phyloP scores from a whole-genome alignment of 2,329 filamentous ascomycete species.

The Pyrenophora teres region DNA sequence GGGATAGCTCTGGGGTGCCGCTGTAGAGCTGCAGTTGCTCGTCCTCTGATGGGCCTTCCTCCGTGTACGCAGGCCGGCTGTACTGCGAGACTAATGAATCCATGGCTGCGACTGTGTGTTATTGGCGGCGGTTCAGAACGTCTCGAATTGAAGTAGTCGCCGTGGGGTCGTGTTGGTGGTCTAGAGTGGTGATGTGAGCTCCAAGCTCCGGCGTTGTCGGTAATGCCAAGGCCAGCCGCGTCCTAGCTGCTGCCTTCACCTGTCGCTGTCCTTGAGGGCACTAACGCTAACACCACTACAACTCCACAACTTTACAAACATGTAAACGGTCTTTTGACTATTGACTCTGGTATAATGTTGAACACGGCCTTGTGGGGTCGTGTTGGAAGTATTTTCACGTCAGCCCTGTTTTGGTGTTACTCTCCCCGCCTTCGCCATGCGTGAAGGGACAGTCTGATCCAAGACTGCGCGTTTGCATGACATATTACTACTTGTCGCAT shows the following conservation, averaged over 20 bases:
- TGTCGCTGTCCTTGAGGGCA: neutral
- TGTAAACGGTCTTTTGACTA: neutral
- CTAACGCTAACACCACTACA: neutral
- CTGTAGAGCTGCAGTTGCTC: slow-evolving; percentile 72
- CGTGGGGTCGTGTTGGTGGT: slow-evolving; percentile 19
- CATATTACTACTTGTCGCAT: neutral
- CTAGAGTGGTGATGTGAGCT: slow-evolving; percentile 27
- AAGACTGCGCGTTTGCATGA: neutral
- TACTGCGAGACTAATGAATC: slow-evolving; percentile 92
- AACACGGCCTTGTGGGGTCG: too few species aligned
- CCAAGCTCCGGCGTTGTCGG: slow-evolving; percentile 17
- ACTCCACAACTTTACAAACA: neutral
- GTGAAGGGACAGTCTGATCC: neutral
- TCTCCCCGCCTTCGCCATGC: too few species aligned
- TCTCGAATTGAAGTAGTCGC: slow-evolving; percentile 12
- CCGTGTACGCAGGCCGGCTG: slow-evolving; percentile 75
- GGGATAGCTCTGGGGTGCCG: slow-evolving; percentile 74
- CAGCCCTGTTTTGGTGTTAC: too few species aligned
- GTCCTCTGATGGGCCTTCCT: slow-evolving; percentile 74
- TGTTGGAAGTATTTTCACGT: too few species aligned
- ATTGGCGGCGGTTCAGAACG: slow-evolving; percentile 7
- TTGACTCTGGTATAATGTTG: too few species aligned
- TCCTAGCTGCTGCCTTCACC: slow-evolving; percentile 17
- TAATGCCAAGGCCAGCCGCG: slow-evolving; percentile 18
- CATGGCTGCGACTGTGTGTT: slow-evolving; percentile 60